A percentile compares a stretch with the other conserved stretches of the same genome.
phyloP scores from a whole-genome alignment of 306 rosid genomes.

The Medicago ruthenica region DNA sequence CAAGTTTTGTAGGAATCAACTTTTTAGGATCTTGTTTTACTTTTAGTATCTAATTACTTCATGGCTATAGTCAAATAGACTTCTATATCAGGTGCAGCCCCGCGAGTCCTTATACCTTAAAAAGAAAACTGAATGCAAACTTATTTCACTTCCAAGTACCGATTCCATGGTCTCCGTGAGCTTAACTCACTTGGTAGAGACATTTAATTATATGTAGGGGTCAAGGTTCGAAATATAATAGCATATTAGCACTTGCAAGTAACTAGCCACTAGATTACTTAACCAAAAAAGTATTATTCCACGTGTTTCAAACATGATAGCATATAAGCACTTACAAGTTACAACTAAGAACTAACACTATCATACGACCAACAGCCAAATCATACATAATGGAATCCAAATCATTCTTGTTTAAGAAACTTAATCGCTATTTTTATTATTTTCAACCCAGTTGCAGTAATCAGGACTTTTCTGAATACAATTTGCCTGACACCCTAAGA shows the following conservation, averaged over 20 bases:
- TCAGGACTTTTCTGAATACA: slow-evolving; percentile 64
- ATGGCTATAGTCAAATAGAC: too few relatives aligned
- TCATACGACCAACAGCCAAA: slow-evolving; percentile 13
- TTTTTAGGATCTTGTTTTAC: too few relatives aligned
- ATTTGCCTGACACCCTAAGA: slow-evolving; percentile 47
- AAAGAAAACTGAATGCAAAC: background rate
- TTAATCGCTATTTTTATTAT: slow-evolving; percentile 55
- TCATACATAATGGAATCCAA: slow-evolving; percentile 19
- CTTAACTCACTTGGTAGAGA: too few relatives aligned
- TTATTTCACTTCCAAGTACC: background rate
- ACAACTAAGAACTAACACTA: background rate
- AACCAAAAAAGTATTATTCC: background rate
- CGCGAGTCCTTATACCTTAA: background rate
- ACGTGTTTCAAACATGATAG: background rate
- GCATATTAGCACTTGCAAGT: too few relatives aligned
- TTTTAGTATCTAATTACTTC: too few relatives aligned
- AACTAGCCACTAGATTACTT: too few relatives aligned
- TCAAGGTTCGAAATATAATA: too few relatives aligned
- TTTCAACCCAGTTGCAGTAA: slow-evolving; percentile 49
- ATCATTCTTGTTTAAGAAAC: slow-evolving; percentile 28
- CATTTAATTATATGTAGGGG: too few relatives aligned
- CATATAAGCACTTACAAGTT: background rate
- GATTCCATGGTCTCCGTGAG: background rate
- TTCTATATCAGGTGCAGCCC: too few relatives aligned
- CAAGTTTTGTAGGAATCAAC: too few relatives aligned